These are phyloP conservation scores for Aspergillus homomorphus DNA, from an alignment of 495 filamentous ascomycete species.

Conservation along the genomic window DNA sequence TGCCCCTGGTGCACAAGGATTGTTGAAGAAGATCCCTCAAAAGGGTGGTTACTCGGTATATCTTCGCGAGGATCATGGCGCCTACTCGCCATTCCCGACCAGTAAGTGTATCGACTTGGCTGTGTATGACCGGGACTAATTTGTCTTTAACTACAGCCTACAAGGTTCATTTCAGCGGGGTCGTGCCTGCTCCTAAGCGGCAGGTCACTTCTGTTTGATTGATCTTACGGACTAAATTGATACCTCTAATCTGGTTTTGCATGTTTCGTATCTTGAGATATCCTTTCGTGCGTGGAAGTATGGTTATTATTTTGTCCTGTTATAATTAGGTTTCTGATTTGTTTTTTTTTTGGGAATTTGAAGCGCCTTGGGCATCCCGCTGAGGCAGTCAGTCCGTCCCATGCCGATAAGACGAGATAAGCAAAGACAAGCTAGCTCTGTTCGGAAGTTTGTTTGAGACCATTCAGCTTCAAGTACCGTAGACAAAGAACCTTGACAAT, in stretches of 20 bases:
- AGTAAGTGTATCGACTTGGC: conserved; percentile 40
- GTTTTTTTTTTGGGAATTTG: no score
- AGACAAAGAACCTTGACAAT: no score
- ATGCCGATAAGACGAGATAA: no score
- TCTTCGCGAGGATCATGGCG: conserved; percentile 70
- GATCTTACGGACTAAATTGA: not conserved
- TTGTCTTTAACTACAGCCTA: conserved; percentile 27
- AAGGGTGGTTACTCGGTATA: conserved; percentile 63
- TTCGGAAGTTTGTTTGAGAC: no score
- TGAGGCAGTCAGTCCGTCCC: no score
- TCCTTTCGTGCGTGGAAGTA: not conserved
- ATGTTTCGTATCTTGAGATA: not conserved
- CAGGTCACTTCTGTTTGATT: conserved; percentile 1
- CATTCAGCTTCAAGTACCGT: no score
- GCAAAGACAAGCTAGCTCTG: no score
- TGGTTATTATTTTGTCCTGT: no score
- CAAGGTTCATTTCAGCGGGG: conserved; percentile 43
- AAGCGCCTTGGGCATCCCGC: no score
- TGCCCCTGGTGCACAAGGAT: conserved; percentile 64
- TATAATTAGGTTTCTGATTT: no score
- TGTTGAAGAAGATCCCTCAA: conserved; percentile 66
- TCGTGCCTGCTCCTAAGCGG: conserved; percentile 29
- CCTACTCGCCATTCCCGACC: conserved; percentile 70
- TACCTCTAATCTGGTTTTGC: not conserved
- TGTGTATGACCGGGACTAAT: conserved; percentile 11